Base-by-base conservation (phyloP, 129 eudicot species). In the Helianthus tuberosus region DNA sequence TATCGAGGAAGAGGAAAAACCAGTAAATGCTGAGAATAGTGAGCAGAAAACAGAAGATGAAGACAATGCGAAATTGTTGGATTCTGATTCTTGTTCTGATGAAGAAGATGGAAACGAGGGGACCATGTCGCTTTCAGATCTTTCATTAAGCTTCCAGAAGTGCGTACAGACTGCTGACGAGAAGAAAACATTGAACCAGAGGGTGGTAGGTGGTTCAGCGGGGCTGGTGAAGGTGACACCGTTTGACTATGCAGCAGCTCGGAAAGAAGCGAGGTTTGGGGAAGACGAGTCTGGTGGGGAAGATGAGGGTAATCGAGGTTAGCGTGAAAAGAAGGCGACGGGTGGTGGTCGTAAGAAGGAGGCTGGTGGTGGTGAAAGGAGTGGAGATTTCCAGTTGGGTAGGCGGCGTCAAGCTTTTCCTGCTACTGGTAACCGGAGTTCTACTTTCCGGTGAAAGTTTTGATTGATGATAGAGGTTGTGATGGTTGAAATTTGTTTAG, bases 341-440 rank as follows among this genome's bases (percentile, higher is more conserved):
- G 66, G 66, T 43, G 66, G 69, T 73, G 75, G 73, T 64, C 68
- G 77, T 14, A 77, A 62, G 25, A 79, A 79, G 72, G 77, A 54
- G 25, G 71, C 73, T 17, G 73, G 73, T 15, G 80, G 75, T 16
- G 81, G 69, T 66, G 91, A 81, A 72, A 84, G 80, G 74, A 71
- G 81, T 23, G 70, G 79, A 16, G 91, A 85, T 55, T 75, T 87
- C 62, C 85, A 85, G 61, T 72, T 77, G 78, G 99, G 97, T 58
- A 87, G 83, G 71, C 81, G 96, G 73, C 91, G 96, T 3, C 97
- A 88, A 60, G 99, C 96, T 66, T 95, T 95, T 67, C 99, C 99
- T 6, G 86, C 99, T 0, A 81, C 85, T 12, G 99, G 97, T 15
- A 95, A 91, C 77, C 90, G 99, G 47, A 91, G 96, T 69, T 87